Percentiles rank a stretch among this genome's conserved stretches.
Evolutionary conservation across 257 asterid genomes (phyloP).

Genomic region (Solanum tarijense): DNA sequence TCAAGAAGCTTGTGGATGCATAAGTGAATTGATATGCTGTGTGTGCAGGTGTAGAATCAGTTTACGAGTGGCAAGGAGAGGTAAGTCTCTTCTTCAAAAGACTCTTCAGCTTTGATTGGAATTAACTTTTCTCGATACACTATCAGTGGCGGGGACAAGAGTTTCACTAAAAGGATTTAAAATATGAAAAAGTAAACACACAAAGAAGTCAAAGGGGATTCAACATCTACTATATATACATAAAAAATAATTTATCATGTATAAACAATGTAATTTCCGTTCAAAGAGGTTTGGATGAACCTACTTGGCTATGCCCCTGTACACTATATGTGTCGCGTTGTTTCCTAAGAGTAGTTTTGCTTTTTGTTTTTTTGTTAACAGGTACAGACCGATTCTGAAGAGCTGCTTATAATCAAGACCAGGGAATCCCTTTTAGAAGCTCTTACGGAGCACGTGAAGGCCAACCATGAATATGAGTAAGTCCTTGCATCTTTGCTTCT

Average conservation of each 20-base stretch:
- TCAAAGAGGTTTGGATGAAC: not conserved
- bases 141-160: not conserved
- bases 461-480: slow-evolving; percentile 92
- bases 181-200: not conserved
- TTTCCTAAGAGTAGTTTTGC: not conserved
- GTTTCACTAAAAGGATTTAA: not conserved
- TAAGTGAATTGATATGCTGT: not conserved
- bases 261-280: not conserved
- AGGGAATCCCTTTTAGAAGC: slow-evolving; percentile 82
- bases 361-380: slow-evolving; percentile 12
- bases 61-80: slow-evolving; percentile 94
- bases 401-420: slow-evolving; percentile 89
- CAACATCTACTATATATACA: not conserved
- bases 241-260: not conserved
- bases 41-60: slow-evolving; percentile 72
- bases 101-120: not conserved
- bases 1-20: not conserved
- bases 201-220: not conserved
- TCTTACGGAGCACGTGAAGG: slow-evolving; percentile 74
- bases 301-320: not conserved
- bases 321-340: not conserved
- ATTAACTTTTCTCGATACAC: not conserved
- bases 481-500: not conserved
- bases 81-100: slow-evolving; percentile 20
- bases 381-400: slow-evolving; percentile 89